These are phyloP conservation scores for Entamoeba histolytica DNA, from an alignment of 208 protist species.

Conservation along the genomic window DNA sequence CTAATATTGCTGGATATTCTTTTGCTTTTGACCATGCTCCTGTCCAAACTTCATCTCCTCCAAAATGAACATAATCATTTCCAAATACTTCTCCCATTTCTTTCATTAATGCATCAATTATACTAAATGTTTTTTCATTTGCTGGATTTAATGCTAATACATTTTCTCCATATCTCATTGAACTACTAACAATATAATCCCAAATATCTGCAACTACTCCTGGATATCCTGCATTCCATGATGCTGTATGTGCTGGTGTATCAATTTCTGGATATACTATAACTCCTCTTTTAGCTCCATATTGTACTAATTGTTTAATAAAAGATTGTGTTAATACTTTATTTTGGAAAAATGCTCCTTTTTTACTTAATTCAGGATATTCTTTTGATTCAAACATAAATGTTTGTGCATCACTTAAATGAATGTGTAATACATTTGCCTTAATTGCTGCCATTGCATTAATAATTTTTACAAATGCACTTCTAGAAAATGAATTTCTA, in stretches of 20 bases:
- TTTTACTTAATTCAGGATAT: constrained; percentile 23
- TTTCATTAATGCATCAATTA: background rate
- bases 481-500: constrained; percentile 33
- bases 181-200: background rate
- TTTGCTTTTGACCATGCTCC: background rate
- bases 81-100: constrained; percentile 10
- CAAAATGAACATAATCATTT: constrained; percentile 15
- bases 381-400: constrained; percentile 31
- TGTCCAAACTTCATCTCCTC: constrained; percentile 12
- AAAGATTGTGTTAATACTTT: constrained; percentile 22
- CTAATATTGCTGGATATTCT: background rate
- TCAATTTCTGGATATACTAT: constrained; percentile 19
- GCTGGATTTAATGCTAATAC: constrained; percentile 17
- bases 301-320: constrained; percentile 23
- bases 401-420: constrained; percentile 39
- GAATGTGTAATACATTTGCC: constrained; percentile 41
- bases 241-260: constrained; percentile 5
- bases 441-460: constrained; percentile 34
- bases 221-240: constrained; percentile 5
- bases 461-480: constrained; percentile 31
- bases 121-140: background rate
- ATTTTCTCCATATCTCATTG: background rate
- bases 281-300: background rate
- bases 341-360: constrained; percentile 19
- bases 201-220: constrained; percentile 4